Evolutionary conservation across 2,329 filamentous ascomycete species (phyloP).

Genomic region (Cladorrhinum sp.): DNA sequence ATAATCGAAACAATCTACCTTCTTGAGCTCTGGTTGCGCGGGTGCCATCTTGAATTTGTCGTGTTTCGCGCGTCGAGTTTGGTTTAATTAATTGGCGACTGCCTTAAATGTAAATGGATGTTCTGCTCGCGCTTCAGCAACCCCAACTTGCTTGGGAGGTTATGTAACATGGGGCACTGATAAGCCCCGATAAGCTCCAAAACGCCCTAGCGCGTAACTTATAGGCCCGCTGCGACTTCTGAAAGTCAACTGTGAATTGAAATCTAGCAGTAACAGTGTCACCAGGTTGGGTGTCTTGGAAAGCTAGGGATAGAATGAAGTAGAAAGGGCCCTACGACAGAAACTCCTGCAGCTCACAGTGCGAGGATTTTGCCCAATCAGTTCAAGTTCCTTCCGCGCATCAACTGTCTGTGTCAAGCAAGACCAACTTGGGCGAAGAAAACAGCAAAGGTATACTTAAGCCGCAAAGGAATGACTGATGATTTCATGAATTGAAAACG

Average conservation of each 20-base stretch:
- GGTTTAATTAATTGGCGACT: too few species aligned
- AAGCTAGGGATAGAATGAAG: background rate
- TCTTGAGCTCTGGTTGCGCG: conserved; percentile 98
- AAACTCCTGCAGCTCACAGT: background rate
- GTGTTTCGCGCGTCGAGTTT: background rate
- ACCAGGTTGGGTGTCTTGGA: too few species aligned
- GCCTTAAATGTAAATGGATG: too few species aligned
- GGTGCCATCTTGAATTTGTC: conserved; percentile 73
- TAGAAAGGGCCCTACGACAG: background rate
- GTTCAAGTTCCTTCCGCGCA: background rate
- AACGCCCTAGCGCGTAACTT: too few species aligned
- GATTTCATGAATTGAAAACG: background rate
- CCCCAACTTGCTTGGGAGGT: too few species aligned
- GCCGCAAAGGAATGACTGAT: background rate
- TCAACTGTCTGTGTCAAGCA: background rate
- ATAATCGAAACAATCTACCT: conserved; percentile 56
- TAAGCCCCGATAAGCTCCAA: too few species aligned
- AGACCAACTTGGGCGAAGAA: background rate
- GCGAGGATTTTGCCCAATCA: background rate
- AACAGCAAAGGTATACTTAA: background rate
- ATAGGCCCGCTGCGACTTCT: too few species aligned
- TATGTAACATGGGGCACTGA: too few species aligned
- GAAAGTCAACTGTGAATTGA: too few species aligned
- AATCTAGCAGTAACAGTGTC: too few species aligned
- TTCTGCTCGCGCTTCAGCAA: too few species aligned